A percentile compares a stretch with the other conserved stretches of the same genome.
These are phyloP conservation scores for Aspergillus cejpii DNA, from an alignment of 2,329 filamentous ascomycete genomes.

Conservation along the genomic window DNA sequence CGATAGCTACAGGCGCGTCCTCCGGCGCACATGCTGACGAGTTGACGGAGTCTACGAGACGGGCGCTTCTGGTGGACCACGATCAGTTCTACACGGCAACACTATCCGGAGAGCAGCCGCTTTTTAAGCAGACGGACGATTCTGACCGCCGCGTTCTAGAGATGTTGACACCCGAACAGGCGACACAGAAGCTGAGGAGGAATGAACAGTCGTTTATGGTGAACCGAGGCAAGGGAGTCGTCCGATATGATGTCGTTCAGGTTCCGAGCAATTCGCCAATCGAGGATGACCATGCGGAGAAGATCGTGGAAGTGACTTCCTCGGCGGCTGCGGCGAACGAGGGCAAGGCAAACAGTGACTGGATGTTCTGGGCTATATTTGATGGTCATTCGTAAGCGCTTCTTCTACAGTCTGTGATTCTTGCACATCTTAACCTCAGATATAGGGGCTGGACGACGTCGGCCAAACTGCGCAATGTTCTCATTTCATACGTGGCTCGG, in stretches of 20 bases:
- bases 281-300: conserved; percentile 96
- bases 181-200: conserved; percentile 77
- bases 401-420: background rate
- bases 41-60: conserved; percentile 50
- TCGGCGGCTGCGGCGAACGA: conserved; percentile 50
- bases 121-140: conserved; percentile 81
- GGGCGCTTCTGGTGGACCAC: conserved; percentile 78
- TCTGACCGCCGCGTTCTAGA: conserved; percentile 80
- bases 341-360: conserved; percentile 63
- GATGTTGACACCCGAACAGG: conserved; percentile 94
- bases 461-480: conserved; percentile 82
- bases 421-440: conserved; percentile 2
- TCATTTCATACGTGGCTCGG: conserved; percentile 86
- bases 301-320: conserved; percentile 84
- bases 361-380: conserved; percentile 99
- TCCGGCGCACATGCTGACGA: conserved; percentile 31
- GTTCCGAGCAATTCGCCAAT: conserved; percentile 95
- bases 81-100: conserved; percentile 85
- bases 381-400: conserved; percentile 81
- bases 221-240: conserved; percentile 79
- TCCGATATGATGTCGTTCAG: conserved; percentile 91
- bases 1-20: conserved; percentile 21
- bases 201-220: conserved; percentile 90
- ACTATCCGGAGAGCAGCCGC: conserved; percentile 74
- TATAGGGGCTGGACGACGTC: conserved; percentile 92